Evolutionary conservation across 179 eudicot species (phyloP), one percentile per base, ranked within the genome.

Genomic region (Actinidia arguta): DNA sequence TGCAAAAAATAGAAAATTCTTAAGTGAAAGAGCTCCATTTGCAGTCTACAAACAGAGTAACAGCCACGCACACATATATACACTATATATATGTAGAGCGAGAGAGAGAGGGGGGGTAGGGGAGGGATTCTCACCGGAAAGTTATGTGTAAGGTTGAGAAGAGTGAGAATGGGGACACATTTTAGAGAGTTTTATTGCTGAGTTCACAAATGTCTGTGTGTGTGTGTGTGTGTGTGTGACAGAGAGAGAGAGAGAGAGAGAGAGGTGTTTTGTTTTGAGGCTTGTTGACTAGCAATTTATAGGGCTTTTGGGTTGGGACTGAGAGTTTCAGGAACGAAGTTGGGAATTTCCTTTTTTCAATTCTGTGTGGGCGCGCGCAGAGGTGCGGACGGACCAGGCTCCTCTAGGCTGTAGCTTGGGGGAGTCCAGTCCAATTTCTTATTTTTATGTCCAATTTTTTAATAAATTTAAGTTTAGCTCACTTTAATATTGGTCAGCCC

Each of bases 61-160:
- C n/a, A 58, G 62, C 36, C n/a, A 39, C 6, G 22, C 39, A 42
- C 3, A 1, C 39, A 5, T 39, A 39, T 16, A 13, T 14, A 66
- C 5, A 31, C 36, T 31, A 12, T 36, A 36, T 4, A 8, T 68
- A 18, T 20, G 17, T 44, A 5, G 25, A 18, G 25, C 36, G 47
- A 44, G 75, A 22, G 76, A 24, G 58, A 48, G 56, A 17, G 55
- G 9, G 17, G 2, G 17, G 6, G 27, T 1, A 4, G 47, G 46
- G 31, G 46, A 13, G 14, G 22, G 75, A 72, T 48, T 72, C 76
- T 47, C 47, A 72, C 76, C 76, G 18, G 56, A 50, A 72, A 72
- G 4, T 22, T 22, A 72, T 1, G 75, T 5, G 14, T 17, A 54
- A 71, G 18, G 17, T 22, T 71, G 54, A 10, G 55, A 55, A 50